Conservation (phyloP, 306 rosid species). For the Boehmeria nivea region DNA sequence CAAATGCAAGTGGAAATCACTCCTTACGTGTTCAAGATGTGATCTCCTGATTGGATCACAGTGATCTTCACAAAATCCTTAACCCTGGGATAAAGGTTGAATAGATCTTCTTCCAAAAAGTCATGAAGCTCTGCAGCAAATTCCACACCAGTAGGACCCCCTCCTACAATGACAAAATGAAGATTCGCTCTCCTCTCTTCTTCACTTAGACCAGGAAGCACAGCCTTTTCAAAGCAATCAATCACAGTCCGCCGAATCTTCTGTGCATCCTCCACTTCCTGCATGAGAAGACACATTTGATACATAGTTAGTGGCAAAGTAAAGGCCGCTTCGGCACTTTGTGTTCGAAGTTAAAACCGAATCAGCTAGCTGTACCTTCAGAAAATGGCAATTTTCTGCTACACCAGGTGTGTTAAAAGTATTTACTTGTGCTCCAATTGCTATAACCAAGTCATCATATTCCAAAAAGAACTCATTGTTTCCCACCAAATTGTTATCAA, state of each 20-base stretch:
- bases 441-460: slow-evolving; percentile 79
- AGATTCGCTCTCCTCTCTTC: slow-evolving; percentile 74
- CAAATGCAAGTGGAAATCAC: not conserved
- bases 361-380: slow-evolving; percentile 50
- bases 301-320: slow-evolving; percentile 10
- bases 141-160: slow-evolving; percentile 98
- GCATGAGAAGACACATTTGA: slow-evolving; percentile 18
- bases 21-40: slow-evolving; percentile 83
- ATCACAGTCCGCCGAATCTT: slow-evolving; percentile 73
- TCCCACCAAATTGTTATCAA: slow-evolving; percentile 46
- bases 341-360: not conserved
- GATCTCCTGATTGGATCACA: slow-evolving; percentile 94
- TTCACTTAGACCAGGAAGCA: slow-evolving; percentile 70
- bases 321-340: not conserved
- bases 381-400: slow-evolving; percentile 75
- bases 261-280: slow-evolving; percentile 95
- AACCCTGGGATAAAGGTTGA: slow-evolving; percentile 59
- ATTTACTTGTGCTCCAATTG: slow-evolving; percentile 85
- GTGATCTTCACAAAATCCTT: slow-evolving; percentile 76
- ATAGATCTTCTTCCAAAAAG: slow-evolving; percentile 68
- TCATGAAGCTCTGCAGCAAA: slow-evolving; percentile 98
- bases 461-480: slow-evolving; percentile 64
- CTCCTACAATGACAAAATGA: slow-evolving; percentile 95
- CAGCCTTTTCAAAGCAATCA: slow-evolving; percentile 90
- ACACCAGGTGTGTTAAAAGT: slow-evolving; percentile 96